Base-by-base conservation (phyloP, 352 stramenopile species). In the Globisporangium cederbergense region DNA sequence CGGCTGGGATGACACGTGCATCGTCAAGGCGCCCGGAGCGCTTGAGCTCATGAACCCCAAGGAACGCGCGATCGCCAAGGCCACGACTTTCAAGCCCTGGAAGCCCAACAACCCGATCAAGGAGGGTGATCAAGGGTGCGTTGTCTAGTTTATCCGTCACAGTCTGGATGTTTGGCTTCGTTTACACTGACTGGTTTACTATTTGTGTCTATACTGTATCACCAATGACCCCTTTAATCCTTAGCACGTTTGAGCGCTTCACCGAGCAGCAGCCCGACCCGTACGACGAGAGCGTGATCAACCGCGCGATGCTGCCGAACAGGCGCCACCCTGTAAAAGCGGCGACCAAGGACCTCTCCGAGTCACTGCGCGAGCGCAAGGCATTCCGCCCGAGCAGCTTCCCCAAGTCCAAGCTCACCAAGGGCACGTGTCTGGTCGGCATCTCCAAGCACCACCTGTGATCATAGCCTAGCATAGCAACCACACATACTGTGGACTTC, bases 371-470 rank as follows among this genome's bases (percentile, higher is more conserved):
- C 36, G 84, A 93, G 53, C 84, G 82, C 20, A 93, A 88, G 64
- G 66, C 70, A 2, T 93, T 93, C 60, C 83, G 83, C 32, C 79
- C 84, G 6, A 76, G 71, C 43, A 89, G 61, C 59, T 74, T 70
- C 9, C 82, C 84, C 2, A 93, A 91, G 63, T 83, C 74, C 53
- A 93, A 93, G 64, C 82, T 93, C 50, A 91, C 82, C 11, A 76
- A 73, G 32, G 70, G 82, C 65, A 91, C 81, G 57, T 90, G 82
- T 70, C 73, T 93, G 13, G 30, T 91, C 20, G 84, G 84, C 10
- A 91, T 93, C 71, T 80, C 81, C 55, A 91, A 93, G 63, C 80
- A 93, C 72, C 79, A 84, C 47, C 52, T 91, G 45, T 93, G 84
- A 74, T 20, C 54, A 67, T 54, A n/a, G 20, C 64, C 25, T 28